Evolutionary conservation across 2,329 filamentous ascomycete species (phyloP).

Genomic region (Chaetothyriales sp.): DNA sequence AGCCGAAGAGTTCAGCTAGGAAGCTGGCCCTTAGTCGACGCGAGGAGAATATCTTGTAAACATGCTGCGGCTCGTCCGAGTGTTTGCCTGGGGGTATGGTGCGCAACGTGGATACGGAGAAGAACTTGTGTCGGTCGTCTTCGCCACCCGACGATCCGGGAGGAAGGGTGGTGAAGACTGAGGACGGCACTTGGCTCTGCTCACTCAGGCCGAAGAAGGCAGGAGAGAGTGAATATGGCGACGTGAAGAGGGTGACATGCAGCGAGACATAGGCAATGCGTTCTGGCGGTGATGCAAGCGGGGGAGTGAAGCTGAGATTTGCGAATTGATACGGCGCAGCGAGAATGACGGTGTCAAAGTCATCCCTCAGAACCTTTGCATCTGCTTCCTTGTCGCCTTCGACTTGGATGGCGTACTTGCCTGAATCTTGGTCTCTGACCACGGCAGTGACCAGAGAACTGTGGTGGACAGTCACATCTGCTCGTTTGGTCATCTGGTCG

Average conservation of each 20-base stretch:
- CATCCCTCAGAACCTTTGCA: constrained; percentile 3
- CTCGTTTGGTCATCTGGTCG: constrained; percentile 55
- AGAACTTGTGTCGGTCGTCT: constrained; percentile 64
- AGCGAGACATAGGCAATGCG: constrained; percentile 71
- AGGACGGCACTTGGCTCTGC: constrained; percentile 44
- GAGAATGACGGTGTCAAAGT: constrained; percentile 67
- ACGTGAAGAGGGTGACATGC: constrained; percentile 79
- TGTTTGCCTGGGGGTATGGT: constrained; percentile 40
- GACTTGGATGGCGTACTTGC: constrained; percentile 19
- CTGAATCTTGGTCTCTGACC: constrained; percentile 30
- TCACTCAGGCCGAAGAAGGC: constrained; percentile 52
- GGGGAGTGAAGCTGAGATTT: constrained; percentile 41
- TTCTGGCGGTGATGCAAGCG: constrained; percentile 43
- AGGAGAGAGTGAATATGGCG: constrained; percentile 55
- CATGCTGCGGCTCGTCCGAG: constrained; percentile 24
- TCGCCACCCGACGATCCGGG: constrained; percentile 37
- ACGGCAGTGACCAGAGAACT: constrained; percentile 56
- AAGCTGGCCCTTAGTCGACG: constrained; percentile 32
- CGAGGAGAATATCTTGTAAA: constrained; percentile 55
- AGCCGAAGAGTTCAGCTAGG: constrained; percentile 34
- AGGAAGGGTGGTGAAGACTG: constrained; percentile 69
- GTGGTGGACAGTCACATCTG: constrained; percentile 45
- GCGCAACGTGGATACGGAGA: constrained; percentile 63
- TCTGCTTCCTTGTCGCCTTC: constrained; percentile 18
- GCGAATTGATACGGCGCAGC: constrained; percentile 74